Conservation (phyloP, 2,329 filamentous ascomycete genomes). For the Penicillium digitatum region DNA sequence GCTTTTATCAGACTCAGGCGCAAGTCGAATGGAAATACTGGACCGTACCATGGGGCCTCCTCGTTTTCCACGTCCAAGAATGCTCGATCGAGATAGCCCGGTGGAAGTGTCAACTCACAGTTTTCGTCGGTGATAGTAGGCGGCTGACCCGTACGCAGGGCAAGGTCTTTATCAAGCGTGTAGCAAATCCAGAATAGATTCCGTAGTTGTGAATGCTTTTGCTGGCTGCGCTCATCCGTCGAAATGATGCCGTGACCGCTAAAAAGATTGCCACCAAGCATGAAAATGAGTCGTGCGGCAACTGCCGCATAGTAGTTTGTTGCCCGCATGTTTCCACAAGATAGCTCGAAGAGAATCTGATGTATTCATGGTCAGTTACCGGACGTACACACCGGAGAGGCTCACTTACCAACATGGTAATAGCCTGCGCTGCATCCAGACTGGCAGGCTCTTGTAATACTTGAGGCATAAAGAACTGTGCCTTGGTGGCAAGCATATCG, state of each 20-base stretch:
- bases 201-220: constrained; percentile 30
- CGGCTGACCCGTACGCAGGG: constrained; percentile 52
- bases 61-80: constrained; percentile 22
- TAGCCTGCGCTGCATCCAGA: constrained; percentile 45
- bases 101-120: constrained; percentile 52
- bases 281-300: constrained; percentile 49
- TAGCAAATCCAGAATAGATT: constrained; percentile 56
- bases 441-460: constrained; percentile 43
- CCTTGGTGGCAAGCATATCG: constrained; percentile 42
- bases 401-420: constrained; percentile 48
- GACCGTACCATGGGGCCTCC: constrained; percentile 18
- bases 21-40: constrained; percentile 48
- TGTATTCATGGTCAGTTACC: neutral
- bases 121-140: constrained; percentile 51
- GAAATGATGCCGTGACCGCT: constrained; percentile 16
- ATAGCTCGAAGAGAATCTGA: constrained; percentile 46
- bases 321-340: constrained; percentile 48
- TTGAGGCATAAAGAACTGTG: constrained; percentile 43
- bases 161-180: constrained; percentile 54
- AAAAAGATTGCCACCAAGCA: constrained; percentile 46
- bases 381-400: neutral
- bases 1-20: constrained; percentile 52
- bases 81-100: constrained; percentile 37
- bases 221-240: constrained; percentile 12
- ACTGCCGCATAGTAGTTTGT: constrained; percentile 46